phyloP scores from a whole-genome alignment of 148 eudicot species.

The Arctostaphylos glauca region DNA sequence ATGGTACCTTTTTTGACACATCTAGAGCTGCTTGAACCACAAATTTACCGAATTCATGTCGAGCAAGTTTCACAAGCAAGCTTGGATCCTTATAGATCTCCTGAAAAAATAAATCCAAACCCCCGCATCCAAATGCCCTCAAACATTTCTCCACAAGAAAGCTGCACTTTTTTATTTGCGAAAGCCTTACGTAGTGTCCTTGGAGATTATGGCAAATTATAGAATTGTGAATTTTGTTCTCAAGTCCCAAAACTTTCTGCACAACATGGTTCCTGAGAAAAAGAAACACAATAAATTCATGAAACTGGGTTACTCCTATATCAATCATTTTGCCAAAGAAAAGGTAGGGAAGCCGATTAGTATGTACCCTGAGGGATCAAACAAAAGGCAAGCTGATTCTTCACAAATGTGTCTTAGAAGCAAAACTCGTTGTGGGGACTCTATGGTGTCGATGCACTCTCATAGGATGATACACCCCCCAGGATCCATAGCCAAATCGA shows the following conservation, averaged over 20 bases:
- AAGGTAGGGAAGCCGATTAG: not conserved
- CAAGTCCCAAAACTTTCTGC: slow-evolving; percentile 20
- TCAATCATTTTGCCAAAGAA: not conserved
- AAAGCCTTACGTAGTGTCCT: slow-evolving; percentile 11
- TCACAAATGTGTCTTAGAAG: slow-evolving; percentile 1
- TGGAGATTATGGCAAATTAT: not conserved
- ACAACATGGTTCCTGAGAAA: slow-evolving; percentile 13
- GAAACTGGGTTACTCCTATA: not conserved
- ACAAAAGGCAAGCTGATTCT: slow-evolving; percentile 13
- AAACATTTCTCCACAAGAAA: slow-evolving; percentile 18
- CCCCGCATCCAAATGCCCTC: not conserved
- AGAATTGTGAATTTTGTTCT: not conserved
- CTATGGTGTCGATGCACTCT: slow-evolving; percentile 10
- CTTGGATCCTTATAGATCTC: not conserved
- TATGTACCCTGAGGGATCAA: slow-evolving; percentile 24
- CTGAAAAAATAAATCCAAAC: not conserved
- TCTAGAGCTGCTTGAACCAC: slow-evolving; percentile 17
- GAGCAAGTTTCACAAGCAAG: slow-evolving; percentile 12
- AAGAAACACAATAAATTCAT: slow-evolving; percentile 1
- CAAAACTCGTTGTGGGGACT: not conserved
- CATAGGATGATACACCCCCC: slow-evolving; percentile 16
- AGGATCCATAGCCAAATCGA: slow-evolving; percentile 11
- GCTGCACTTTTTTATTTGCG: slow-evolving; percentile 14
- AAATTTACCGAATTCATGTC: slow-evolving; percentile 21
- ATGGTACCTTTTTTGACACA: slow-evolving; percentile 4